Base-by-base conservation (phyloP, 257 asterid species). In the Forsythia viridissima region DNA sequence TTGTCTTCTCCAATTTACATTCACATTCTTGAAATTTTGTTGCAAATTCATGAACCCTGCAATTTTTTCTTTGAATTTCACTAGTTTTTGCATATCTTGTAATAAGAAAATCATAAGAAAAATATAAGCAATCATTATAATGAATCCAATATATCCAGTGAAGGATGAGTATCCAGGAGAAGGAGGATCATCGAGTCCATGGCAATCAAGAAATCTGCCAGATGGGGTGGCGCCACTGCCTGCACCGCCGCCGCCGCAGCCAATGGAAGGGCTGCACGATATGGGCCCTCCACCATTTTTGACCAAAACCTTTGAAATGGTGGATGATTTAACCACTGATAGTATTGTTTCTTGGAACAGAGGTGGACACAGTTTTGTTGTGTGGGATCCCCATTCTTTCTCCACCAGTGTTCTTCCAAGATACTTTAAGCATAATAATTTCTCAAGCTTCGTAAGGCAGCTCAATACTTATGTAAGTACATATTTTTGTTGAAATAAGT, bases 371-470 rank as follows among this genome's bases (percentile, higher is more conserved):
- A 90, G 97, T 75, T 91, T 94, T 70, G 91, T 87, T 20, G 98
- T 94, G 4, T 94, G 95, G 98, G 98, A 94, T 76, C 90, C 92
- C 0, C 92, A 91, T 51, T 89, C 91, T 15, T 94, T 94, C 55
- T 87, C 97, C 13, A 75, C 87, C 16, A 70, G 39, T 55, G 70
- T 92, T 43, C 90, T 94, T 67, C 93, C 97, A 0, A 85, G 85
- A 74, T 90, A 79, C 81, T 92, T 94, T 42, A 94, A 92, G 89
- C 98, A 92, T 40, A 89, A 86, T 48, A 94, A 94, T 48, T 93
- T 92, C 91, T 90, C 98, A 0, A 93, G 98, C 88, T 93, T 93
- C 75, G 97, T 93, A 5, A 82, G 98, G 74, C 98, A 94, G 82
- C 91, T 91, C n/a, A 94, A 94, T 79, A 94, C 98, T 75, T 94